Base-by-base conservation (phyloP, 2,329 filamentous ascomycete species). In the Aspergillus terreus region DNA sequence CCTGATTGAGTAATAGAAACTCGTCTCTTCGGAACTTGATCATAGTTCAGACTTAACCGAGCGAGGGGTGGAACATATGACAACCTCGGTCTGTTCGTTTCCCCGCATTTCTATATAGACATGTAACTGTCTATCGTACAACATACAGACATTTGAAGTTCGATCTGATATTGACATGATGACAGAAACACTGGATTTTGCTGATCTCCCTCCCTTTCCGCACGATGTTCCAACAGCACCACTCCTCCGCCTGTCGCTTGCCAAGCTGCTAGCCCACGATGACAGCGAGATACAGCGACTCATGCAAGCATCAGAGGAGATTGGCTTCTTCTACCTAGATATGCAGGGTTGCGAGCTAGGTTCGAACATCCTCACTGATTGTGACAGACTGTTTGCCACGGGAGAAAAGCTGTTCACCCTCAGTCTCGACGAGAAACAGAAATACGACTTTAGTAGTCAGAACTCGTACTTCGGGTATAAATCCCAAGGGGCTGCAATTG, bases 301-400 rank as follows among this genome's bases (percentile, higher is more conserved):
- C 19, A 71, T 66, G 27, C 50, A 63, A 32, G 70, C 71, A n/a
- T 73, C 69, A n/a, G 66, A 70, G 38, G 73, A 80, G 3, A 67
- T 82, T 1, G 80, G 80, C 1, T 82, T 83, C 67, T 82, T 82
- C 67, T 82, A 82, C 56, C 69, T 83, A 6, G 77, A 82, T 56
- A 63, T 82, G 2, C 65, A 69, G 19, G 62, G 61, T 44, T 62
- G 62, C 1, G 56, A 63, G 2, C 54, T 68, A 15, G 77, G 77
- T 5, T 59, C 69, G 12, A 60, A 60, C 1, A 59, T 82, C 3
- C 66, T 81, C 1, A 40, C 58, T 2, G 68, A 77, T 50, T 74
- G 76, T 2, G 71, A 79, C 38, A 51, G 62, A 1, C 60, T 82
- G 5, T 82, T 82, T 56, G 46, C 62, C 2, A 63, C 81, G 5